A percentile compares a stretch with the other conserved stretches of the same genome.
phyloP scores from a whole-genome alignment of 1,284 basidiomycete species.

The Cryptococcus hybrid region DNA sequence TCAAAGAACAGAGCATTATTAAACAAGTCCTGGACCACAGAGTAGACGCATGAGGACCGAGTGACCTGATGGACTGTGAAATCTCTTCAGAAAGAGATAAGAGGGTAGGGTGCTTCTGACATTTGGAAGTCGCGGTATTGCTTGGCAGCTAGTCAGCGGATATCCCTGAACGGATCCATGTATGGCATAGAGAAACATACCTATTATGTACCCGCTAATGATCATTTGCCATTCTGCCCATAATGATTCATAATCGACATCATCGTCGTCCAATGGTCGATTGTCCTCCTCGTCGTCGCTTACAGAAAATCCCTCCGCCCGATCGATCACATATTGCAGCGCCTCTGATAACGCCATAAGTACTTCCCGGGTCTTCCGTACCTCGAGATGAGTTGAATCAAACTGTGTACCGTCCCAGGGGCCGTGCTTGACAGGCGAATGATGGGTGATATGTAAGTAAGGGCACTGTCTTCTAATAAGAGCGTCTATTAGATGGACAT shows the following conservation, averaged over 20 bases:
- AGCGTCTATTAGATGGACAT: constrained; percentile 3
- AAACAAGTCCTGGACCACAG: constrained; percentile 18
- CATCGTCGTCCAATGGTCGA: background rate
- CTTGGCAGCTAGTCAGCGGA: constrained; percentile 11
- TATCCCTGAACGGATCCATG: background rate
- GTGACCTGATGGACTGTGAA: constrained; percentile 13
- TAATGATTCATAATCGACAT: constrained; percentile 47
- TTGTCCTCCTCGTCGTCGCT: constrained; percentile 31
- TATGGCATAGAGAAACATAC: constrained; percentile 13
- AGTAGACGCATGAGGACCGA: constrained; percentile 17
- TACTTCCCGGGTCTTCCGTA: constrained; percentile 25
- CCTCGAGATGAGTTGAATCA: constrained; percentile 18
- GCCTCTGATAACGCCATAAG: constrained; percentile 29
- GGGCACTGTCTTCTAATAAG: constrained; percentile 11
- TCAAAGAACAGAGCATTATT: constrained; percentile 9
- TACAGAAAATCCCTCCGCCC: constrained; percentile 24
- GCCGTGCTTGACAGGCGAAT: constrained; percentile 4
- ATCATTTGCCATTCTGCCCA: constrained; percentile 57
- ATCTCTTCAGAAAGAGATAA: constrained; percentile 7
- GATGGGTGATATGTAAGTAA: constrained; percentile 15
- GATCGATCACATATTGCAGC: constrained; percentile 26
- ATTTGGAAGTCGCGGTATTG: constrained; percentile 23
- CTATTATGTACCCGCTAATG: constrained; percentile 44
- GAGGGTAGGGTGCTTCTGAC: constrained; percentile 30
- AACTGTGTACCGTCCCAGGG: background rate